These are phyloP conservation scores for Daldinia concentrica DNA, from an alignment of 495 filamentous ascomycete genomes.

Conservation along the genomic window DNA sequence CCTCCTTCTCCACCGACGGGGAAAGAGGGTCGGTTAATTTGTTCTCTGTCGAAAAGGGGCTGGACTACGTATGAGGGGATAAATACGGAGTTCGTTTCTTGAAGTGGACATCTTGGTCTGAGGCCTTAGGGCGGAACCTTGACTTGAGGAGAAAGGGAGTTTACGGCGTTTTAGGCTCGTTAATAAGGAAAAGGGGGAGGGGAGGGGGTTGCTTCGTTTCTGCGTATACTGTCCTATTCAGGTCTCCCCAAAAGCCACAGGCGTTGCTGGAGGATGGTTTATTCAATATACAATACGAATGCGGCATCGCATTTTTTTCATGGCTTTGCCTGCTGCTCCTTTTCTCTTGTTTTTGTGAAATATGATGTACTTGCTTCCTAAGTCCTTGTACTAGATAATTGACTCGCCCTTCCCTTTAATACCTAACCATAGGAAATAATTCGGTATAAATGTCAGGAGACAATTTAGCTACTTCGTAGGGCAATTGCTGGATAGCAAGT, in stretches of 20 bases:
- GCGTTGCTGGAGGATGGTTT: conserved; percentile 4
- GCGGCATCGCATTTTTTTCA: conserved; percentile 3
- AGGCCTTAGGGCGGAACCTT: not conserved
- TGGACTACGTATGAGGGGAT: not conserved
- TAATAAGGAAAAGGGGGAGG: not conserved
- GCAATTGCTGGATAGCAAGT: too few relatives aligned
- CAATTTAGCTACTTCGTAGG: too few relatives aligned
- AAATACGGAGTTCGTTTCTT: not conserved
- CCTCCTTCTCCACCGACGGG: not conserved
- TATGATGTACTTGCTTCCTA: too few relatives aligned
- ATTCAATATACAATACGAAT: conserved; percentile 11
- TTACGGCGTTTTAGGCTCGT: conserved; percentile 19
- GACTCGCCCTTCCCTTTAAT: too few relatives aligned
- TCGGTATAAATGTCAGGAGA: too few relatives aligned
- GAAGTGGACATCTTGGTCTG: not conserved
- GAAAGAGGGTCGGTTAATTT: not conserved
- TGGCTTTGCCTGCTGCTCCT: not conserved
- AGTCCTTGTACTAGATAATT: too few relatives aligned
- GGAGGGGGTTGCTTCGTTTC: not conserved
- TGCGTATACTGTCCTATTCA: not conserved
- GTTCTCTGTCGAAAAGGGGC: not conserved
- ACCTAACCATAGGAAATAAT: too few relatives aligned
- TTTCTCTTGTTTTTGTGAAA: too few relatives aligned
- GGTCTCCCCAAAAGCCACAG: conserved; percentile 4
- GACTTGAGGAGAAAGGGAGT: conserved; percentile 18